Percentiles rank a stretch among this genome's conserved stretches.
Conservation (phyloP, 140 eudicot genomes). For the Cichorium intybus region DNA sequence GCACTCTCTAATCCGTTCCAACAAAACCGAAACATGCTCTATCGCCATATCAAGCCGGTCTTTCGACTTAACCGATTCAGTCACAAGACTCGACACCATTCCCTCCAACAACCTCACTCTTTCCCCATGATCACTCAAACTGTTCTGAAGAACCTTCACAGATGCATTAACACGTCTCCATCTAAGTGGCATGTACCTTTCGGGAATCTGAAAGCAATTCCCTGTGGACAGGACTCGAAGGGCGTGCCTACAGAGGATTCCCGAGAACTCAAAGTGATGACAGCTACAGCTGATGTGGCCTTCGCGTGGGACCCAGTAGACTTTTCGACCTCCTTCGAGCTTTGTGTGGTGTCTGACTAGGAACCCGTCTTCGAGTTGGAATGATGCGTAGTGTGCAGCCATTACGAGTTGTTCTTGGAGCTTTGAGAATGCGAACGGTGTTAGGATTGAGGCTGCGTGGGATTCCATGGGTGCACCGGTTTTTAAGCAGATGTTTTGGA, state of each 20-base stretch:
- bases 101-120: slow-evolving; percentile 76
- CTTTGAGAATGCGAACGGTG: slow-evolving; percentile 92
- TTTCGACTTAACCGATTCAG: slow-evolving; percentile 81
- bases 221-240: slow-evolving; percentile 91
- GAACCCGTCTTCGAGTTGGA: slow-evolving; percentile 78
- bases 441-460: slow-evolving; percentile 80
- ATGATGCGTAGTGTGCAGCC: slow-evolving; percentile 99
- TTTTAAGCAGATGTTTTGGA: slow-evolving; percentile 91
- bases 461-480: slow-evolving; percentile 99
- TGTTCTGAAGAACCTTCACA: slow-evolving; percentile 42
- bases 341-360: slow-evolving; percentile 93
- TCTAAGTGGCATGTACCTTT: slow-evolving; percentile 78
- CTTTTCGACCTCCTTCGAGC: slow-evolving; percentile 88
- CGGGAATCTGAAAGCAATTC: slow-evolving; percentile 97
- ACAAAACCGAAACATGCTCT: slow-evolving; percentile 73
- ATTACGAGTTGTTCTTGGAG: slow-evolving; percentile 96
- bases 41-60: slow-evolving; percentile 83
- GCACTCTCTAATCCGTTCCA: slow-evolving; percentile 77
- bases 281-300: slow-evolving; percentile 94
- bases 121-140: slow-evolving; percentile 60
- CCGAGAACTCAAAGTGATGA: slow-evolving; percentile 90
- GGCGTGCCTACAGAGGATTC: slow-evolving; percentile 91
- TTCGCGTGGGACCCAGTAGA: slow-evolving; percentile 89
- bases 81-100: slow-evolving; percentile 74
- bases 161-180: slow-evolving; percentile 75